Evolutionary conservation across 176 grass and related monocot genomes (phyloP).

Genomic region (Oryza australiensis): DNA sequence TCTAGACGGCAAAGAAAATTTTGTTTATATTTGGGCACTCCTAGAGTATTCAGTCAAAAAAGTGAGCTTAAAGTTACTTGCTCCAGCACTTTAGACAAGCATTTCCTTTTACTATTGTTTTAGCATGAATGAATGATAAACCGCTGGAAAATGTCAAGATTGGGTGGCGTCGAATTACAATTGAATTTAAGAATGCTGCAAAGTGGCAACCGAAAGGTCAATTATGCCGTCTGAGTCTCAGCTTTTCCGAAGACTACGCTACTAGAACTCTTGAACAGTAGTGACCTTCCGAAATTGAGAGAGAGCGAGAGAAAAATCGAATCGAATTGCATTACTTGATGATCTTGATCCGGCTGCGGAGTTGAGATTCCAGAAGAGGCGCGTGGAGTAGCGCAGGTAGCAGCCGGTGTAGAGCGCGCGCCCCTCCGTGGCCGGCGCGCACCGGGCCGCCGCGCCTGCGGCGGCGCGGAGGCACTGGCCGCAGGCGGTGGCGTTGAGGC

Average conservation of each 20-base stretch:
- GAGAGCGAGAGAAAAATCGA: background rate
- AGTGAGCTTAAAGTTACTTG: background rate
- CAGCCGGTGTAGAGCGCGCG: constrained; percentile 71
- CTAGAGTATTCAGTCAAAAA: constrained; percentile 7
- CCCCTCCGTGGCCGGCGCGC: constrained; percentile 64
- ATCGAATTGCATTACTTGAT: constrained; percentile 41
- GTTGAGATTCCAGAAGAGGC: constrained; percentile 66
- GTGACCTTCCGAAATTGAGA: background rate
- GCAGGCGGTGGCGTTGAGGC: constrained; percentile 52
- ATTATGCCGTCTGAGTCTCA: background rate
- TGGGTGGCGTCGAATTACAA: background rate
- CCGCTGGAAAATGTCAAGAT: constrained; percentile 17
- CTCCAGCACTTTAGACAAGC: background rate
- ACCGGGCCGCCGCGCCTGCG: constrained; percentile 38
- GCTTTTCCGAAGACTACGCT: background rate
- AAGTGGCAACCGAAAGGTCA: background rate
- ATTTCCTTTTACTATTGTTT: background rate
- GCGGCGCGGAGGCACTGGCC: constrained; percentile 63
- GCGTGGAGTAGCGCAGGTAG: constrained; percentile 73
- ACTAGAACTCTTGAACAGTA: background rate
- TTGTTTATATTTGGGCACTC: background rate
- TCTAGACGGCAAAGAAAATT: background rate
- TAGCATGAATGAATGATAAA: background rate
- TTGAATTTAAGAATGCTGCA: background rate
- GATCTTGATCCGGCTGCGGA: constrained; percentile 29